phyloP scores from a whole-genome alignment of 441 rosid genomes.

The Populus tomentosa region DNA sequence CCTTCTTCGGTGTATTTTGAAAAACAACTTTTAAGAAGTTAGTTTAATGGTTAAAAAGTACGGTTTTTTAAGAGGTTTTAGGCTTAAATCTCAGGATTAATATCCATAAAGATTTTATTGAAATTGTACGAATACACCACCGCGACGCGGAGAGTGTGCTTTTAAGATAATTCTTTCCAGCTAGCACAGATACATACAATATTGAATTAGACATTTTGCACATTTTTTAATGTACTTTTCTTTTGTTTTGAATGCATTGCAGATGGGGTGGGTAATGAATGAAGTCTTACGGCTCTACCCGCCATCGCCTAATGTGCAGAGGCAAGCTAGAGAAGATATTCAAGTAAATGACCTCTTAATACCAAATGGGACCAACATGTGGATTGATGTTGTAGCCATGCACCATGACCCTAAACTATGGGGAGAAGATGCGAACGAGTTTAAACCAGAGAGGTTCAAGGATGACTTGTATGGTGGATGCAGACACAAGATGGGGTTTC shows the following conservation, averaged over 20 bases:
- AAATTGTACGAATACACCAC: no score
- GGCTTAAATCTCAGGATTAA: no score
- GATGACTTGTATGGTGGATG: constrained; percentile 72
- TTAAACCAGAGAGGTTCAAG: constrained; percentile 78
- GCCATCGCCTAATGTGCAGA: constrained; percentile 85
- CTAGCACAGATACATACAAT: no score
- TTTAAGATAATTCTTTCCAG: no score
- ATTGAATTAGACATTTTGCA: no score
- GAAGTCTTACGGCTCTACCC: constrained; percentile 79
- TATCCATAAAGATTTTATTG: no score
- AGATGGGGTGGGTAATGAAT: constrained; percentile 94
- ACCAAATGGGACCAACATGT: constrained; percentile 78
- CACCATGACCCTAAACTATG: constrained; percentile 76
- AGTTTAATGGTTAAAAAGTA: no score
- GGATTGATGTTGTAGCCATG: constrained; percentile 93
- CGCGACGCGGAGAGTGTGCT: no score
- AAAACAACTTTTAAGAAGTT: no score
- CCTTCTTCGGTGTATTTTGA: no score
- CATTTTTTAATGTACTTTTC: no score
- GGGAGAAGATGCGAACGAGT: constrained; percentile 79
- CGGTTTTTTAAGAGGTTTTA: no score
- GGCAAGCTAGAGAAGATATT: constrained; percentile 74
- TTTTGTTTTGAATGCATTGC: constrained; percentile 8
- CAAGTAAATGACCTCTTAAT: constrained; percentile 47
- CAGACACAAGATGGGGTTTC: constrained; percentile 81